These are phyloP conservation scores for Globisporangium orthogonon DNA, from an alignment of 352 stramenopile species.

Conservation along the genomic window DNA sequence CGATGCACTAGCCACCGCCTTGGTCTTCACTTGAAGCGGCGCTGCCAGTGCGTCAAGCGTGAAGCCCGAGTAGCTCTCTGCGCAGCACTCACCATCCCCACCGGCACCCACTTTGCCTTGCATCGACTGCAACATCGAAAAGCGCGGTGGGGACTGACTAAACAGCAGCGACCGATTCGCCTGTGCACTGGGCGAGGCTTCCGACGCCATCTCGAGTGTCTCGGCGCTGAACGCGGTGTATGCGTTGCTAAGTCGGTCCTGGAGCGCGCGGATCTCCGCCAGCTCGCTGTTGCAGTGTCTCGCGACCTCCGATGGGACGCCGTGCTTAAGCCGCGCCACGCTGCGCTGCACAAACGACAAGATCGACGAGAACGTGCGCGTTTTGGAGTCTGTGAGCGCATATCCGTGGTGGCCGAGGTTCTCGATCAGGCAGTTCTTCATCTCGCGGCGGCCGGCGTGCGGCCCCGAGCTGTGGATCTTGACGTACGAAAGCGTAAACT, in stretches of 20 bases:
- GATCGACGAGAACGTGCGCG: conserved; percentile 54
- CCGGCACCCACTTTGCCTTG: not conserved
- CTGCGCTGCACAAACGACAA: conserved; percentile 56
- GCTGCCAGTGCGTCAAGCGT: conserved; percentile 29
- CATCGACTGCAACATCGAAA: not conserved
- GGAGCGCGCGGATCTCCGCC: conserved; percentile 25
- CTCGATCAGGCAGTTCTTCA: conserved; percentile 70
- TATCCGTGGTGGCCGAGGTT: conserved; percentile 47
- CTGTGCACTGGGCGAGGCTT: conserved; percentile 11
- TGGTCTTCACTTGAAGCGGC: conserved; percentile 13
- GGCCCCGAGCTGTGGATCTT: conserved; percentile 41
- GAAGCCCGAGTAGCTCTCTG: conserved; percentile 45
- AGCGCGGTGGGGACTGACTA: conserved; percentile 15
- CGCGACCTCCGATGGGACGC: conserved; percentile 45
- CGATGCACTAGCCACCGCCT: not conserved
- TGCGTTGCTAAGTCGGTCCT: conserved; percentile 42
- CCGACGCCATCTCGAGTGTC: conserved; percentile 27
- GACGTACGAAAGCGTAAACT: conserved; percentile 75
- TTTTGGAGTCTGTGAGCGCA: conserved; percentile 39
- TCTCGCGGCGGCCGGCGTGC: conserved; percentile 30
- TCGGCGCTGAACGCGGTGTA: conserved; percentile 72
- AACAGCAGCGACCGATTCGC: conserved; percentile 31
- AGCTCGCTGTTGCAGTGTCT: conserved; percentile 51
- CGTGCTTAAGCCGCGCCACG: conserved; percentile 45
- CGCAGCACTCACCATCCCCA: conserved; percentile 3